Base-by-base conservation (phyloP, 2,329 filamentous ascomycete species). In the Trichoderma koningiopsis region DNA sequence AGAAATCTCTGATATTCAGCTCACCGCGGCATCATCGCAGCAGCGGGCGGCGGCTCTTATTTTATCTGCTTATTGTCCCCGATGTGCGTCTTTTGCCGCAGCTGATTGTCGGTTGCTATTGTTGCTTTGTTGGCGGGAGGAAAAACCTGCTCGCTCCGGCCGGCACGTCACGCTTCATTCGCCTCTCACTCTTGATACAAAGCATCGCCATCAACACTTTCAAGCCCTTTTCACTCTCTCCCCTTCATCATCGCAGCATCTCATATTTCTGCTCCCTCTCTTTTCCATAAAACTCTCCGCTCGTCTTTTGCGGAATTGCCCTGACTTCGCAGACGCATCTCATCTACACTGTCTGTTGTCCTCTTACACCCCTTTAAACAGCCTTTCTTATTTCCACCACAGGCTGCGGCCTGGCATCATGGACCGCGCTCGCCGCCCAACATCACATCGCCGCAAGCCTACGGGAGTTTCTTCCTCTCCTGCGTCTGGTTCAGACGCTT, bases 391-490 rank as follows among this genome's bases (percentile, higher is more conserved):
- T 37, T 53, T 59, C 60, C 47, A 56, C 67, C 43, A 66, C 72
- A 72, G 69, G 76, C 76, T 76, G 75, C 69, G 73, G 75, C 75
- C 75, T 73, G 73, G 75, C 74, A 68, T 71, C 74, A 80, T 81
- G 79, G 79, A 80, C 72, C 79, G 79, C 76, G 75, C 77, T 76
- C 79, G 79, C 74, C 78, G 78, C 68, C 75, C 78, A 47, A 68
- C 73, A 70, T 74, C 74, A 59, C 73, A 74, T 70, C 79, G 78
- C 72, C 79, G 78, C 74, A 77, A 74, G 70, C 72, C 75, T 40
- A 68, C 75, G 29, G 77, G 74, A 69, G 75, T 74, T 63, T 80
- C 79, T 67, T 72, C 78, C 19, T 80, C 79, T 71, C 78, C 78
- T 68, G 76, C 73, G 29, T 79, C 79, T 66, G 71, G 74, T 31